phyloP scores from a whole-genome alignment of 208 protist species.

The Trichomonas vaginalis region DNA sequence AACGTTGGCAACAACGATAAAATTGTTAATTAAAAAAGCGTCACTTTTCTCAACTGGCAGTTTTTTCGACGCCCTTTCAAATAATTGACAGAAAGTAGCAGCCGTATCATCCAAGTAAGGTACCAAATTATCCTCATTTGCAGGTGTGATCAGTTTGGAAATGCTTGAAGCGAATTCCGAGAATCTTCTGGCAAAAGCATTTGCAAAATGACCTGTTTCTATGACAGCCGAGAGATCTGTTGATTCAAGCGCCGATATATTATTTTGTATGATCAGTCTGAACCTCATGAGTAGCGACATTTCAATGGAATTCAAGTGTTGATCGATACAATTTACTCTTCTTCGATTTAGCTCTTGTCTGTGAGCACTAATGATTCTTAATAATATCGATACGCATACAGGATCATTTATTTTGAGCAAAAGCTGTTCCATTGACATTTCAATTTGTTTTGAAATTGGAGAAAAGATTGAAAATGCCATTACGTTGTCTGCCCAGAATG shows the following conservation, averaged over 20 bases:
- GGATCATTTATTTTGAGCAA: not conserved
- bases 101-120: not conserved
- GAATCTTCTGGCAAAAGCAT: not conserved
- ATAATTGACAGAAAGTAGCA: not conserved
- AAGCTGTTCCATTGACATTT: not conserved
- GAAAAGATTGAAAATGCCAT: not conserved
- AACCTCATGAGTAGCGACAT: not conserved
- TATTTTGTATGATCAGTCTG: not conserved
- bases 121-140: not conserved
- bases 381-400: not conserved
- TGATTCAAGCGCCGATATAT: not conserved
- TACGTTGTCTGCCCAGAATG: not conserved
- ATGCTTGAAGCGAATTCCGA: not conserved
- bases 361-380: not conserved
- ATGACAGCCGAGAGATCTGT: not conserved
- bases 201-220: not conserved
- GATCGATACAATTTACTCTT: not conserved
- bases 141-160: not conserved
- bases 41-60: not conserved
- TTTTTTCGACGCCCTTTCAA: not conserved
- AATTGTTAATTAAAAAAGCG: constrained; percentile 4
- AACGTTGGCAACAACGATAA: not conserved
- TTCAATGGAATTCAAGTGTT: not conserved
- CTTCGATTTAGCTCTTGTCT: not conserved
- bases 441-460: not conserved